Percentiles rank a stretch among this genome's conserved stretches.
These are phyloP conservation scores for Taphrina confusa DNA, from an alignment of 1,139 yeast species.

Conservation along the genomic window DNA sequence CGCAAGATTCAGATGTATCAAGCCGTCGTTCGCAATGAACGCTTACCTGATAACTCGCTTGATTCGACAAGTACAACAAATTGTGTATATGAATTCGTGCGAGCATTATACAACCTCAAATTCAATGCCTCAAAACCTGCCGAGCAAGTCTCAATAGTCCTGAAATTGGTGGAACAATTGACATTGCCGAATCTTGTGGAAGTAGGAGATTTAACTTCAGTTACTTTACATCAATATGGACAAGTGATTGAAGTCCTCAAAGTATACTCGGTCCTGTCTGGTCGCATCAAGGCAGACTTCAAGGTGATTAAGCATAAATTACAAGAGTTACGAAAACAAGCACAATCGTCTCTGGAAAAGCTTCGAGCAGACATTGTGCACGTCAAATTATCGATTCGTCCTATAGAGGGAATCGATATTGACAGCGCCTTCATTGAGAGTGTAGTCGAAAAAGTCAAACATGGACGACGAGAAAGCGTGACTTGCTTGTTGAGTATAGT, in stretches of 20 bases:
- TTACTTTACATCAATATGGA: neutral
- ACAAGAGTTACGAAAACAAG: neutral
- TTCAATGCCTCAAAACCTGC: neutral
- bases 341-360: neutral
- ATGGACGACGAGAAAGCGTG: constrained; percentile 2
- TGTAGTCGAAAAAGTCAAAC: neutral
- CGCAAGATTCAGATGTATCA: neutral
- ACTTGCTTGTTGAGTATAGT: constrained; percentile 11
- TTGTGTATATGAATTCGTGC: neutral
- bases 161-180: too few species aligned
- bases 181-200: neutral
- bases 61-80: neutral
- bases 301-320: neutral
- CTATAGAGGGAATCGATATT: neutral
- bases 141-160: neutral
- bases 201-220: neutral
- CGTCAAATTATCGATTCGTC: neutral
- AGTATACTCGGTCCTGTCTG: neutral
- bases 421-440: neutral
- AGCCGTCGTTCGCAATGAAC: neutral
- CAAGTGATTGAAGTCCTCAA: neutral
- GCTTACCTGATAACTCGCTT: neutral
- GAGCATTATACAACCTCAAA: neutral
- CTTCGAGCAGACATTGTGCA: neutral
- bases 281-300: constrained; percentile 1